Evolutionary conservation across 164 flowering plant genomes (phyloP).

Genomic region (Santalum album): DNA sequence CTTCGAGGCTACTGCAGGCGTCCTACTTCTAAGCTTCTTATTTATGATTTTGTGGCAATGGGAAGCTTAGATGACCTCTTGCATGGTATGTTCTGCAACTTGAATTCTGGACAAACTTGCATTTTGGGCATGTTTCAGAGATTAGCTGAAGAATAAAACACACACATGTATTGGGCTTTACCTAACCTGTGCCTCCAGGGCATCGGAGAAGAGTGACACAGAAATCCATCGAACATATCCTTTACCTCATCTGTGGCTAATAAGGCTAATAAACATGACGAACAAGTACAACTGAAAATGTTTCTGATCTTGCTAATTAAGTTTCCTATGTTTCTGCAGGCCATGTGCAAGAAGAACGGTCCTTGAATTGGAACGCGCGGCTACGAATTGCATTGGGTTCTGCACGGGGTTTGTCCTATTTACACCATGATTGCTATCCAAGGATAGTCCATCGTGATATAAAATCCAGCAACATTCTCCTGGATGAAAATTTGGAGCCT

Average conservation of each 20-base stretch:
- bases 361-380: constrained; percentile 67
- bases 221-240: too few relatives aligned
- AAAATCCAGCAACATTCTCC: constrained; percentile 93
- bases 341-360: constrained; percentile 20
- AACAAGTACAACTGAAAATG: too few relatives aligned
- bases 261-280: too few relatives aligned
- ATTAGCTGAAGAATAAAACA: too few relatives aligned
- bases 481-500: constrained; percentile 81
- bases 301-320: background rate
- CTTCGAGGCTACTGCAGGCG: constrained; percentile 81
- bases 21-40: constrained; percentile 79
- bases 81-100: constrained; percentile 45
- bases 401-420: constrained; percentile 80
- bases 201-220: too few relatives aligned
- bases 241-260: too few relatives aligned
- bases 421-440: constrained; percentile 94
- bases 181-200: too few relatives aligned
- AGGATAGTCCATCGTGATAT: constrained; percentile 82
- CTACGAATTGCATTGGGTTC: constrained; percentile 76
- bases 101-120: background rate
- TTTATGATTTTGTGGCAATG: constrained; percentile 74
- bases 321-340: constrained; percentile 17
- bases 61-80: constrained; percentile 86
- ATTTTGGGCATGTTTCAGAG: too few relatives aligned
- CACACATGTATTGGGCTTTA: too few relatives aligned